phyloP scores from a whole-genome alignment of 192 early-diverging fungal genomes.

The Coemansia sp. region DNA sequence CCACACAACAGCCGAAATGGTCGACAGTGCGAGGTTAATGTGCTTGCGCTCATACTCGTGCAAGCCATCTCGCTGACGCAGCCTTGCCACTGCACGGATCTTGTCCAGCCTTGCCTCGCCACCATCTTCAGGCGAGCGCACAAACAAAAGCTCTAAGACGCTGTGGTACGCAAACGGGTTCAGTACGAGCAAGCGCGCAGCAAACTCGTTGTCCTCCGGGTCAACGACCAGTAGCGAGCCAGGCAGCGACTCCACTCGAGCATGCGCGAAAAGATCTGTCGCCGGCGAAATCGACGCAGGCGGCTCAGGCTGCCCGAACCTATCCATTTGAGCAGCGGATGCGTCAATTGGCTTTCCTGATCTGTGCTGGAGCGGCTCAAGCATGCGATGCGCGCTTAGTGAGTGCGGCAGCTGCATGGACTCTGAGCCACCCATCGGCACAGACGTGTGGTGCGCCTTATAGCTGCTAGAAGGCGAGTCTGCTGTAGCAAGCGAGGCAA shows the following conservation, averaged over 20 bases:
- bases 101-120: constrained; percentile 19
- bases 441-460: neutral
- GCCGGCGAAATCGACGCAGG: neutral
- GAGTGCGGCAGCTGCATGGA: neutral
- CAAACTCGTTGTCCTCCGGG: constrained; percentile 26
- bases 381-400: neutral
- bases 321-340: neutral
- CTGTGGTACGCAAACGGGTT: constrained; percentile 49
- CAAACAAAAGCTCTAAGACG: constrained; percentile 48
- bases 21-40: constrained; percentile 49
- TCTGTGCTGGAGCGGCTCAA: neutral
- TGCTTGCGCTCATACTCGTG: constrained; percentile 54
- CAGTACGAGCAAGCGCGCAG: constrained; percentile 43
- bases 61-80: constrained; percentile 34
- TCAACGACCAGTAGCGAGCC: constrained; percentile 42
- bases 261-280: constrained; percentile 24
- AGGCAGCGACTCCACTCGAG: constrained; percentile 36
- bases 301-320: neutral
- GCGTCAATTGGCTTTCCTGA: neutral
- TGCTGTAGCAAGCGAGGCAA: constrained; percentile 12
- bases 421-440: neutral
- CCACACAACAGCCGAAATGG: constrained; percentile 50
- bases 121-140: constrained; percentile 20
- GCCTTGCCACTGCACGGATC: constrained; percentile 35
- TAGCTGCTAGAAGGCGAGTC: neutral